phyloP scores from a whole-genome alignment of 164 flowering plant species.

The Magnolia officinalis region DNA sequence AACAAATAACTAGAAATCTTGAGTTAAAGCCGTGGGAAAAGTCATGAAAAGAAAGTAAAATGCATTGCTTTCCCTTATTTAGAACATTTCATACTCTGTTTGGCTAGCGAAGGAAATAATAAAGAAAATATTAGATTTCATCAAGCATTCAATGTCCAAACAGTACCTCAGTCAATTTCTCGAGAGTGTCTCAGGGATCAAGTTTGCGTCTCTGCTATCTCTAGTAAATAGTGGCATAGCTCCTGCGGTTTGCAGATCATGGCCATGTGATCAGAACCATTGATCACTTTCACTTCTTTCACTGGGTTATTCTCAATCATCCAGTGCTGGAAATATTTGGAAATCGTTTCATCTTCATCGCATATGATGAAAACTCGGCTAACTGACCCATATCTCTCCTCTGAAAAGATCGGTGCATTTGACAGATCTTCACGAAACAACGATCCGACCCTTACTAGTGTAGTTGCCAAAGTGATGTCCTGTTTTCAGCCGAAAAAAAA shows the following conservation, averaged over 20 bases:
- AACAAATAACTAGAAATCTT: no score
- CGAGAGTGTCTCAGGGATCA: neutral
- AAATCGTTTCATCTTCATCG: slow-evolving; percentile 10
- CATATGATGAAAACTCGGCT: slow-evolving; percentile 13
- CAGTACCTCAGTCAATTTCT: no score
- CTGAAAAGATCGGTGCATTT: slow-evolving; percentile 10
- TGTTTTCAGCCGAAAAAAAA: neutral
- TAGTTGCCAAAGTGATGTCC: slow-evolving; percentile 28
- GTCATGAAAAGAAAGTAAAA: no score
- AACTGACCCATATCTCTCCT: slow-evolving; percentile 17
- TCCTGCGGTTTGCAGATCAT: slow-evolving; percentile 40
- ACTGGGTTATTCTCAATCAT: slow-evolving; percentile 23
- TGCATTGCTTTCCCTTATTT: no score
- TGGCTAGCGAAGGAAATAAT: no score
- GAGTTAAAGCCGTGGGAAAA: no score
- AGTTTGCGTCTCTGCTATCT: slow-evolving; percentile 3
- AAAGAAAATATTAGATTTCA: no score
- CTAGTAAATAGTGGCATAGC: slow-evolving; percentile 20
- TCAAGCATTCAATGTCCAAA: no score
- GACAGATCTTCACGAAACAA: slow-evolving; percentile 16
- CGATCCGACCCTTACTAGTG: slow-evolving; percentile 20
- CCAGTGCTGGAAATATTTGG: slow-evolving; percentile 14
- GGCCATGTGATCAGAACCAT: slow-evolving; percentile 29
- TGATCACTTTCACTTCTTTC: slow-evolving; percentile 15
- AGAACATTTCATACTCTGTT: no score